Evolutionary conservation across 2,329 filamentous ascomycete species (phyloP).

Genomic region (Exophiala oligosperma): DNA sequence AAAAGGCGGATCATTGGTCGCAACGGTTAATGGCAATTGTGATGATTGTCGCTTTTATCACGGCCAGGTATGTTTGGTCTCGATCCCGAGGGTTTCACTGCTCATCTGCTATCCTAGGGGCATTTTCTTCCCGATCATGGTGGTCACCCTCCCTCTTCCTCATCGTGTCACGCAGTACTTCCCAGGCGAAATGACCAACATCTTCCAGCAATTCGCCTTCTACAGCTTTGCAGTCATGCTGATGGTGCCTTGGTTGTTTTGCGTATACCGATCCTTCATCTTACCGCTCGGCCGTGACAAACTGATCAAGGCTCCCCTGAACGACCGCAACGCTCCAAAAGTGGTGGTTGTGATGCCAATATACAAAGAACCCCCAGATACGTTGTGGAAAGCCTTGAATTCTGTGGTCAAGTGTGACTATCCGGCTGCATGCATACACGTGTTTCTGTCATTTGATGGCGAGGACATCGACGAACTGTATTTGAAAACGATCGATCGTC

Average conservation of each 20-base stretch:
- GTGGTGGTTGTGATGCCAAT: constrained; percentile 96
- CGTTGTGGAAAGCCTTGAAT: constrained; percentile 82
- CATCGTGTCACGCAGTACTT: constrained; percentile 69
- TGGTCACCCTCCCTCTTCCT: constrained; percentile 86
- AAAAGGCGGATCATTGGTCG: constrained; percentile 86
- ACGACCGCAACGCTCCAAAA: constrained; percentile 85
- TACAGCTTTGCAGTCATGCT: constrained; percentile 86
- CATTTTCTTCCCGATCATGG: constrained; percentile 90
- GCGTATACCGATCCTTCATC: constrained; percentile 86
- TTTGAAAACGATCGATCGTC: constrained; percentile 77
- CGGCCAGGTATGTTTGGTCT: constrained; percentile 63
- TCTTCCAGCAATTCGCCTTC: constrained; percentile 93
- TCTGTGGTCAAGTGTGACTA: constrained; percentile 95
- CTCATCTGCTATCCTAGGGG: constrained; percentile 49
- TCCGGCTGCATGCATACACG: constrained; percentile 84
- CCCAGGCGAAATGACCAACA: constrained; percentile 64
- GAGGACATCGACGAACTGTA: constrained; percentile 87
- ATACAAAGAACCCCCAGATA: constrained; percentile 84
- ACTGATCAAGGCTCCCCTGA: constrained; percentile 78
- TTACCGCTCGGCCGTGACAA: constrained; percentile 80
- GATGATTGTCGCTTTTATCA: constrained; percentile 71
- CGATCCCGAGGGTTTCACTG: background rate
- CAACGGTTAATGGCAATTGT: constrained; percentile 75
- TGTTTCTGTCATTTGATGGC: constrained; percentile 94
- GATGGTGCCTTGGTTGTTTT: constrained; percentile 88